These are phyloP conservation scores for Saccharomycopsis olivae DNA, from an alignment of 805 yeast genomes.

Conservation along the genomic window DNA sequence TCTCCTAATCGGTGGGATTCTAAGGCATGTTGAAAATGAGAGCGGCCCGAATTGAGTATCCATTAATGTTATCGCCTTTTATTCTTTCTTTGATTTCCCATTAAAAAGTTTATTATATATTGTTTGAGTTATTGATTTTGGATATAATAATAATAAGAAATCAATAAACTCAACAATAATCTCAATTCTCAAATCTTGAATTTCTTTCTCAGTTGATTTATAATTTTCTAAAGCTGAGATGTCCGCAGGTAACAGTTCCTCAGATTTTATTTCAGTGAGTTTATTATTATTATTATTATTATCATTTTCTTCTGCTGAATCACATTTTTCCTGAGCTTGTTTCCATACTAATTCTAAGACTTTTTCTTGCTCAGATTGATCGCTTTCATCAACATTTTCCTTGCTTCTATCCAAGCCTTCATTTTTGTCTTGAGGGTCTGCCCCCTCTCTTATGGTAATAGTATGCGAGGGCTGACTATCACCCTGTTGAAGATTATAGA, in stretches of 20 bases:
- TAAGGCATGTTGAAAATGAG: too few relatives aligned
- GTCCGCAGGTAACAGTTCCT: background rate
- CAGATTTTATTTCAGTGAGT: background rate
- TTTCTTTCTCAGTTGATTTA: conserved; percentile 12
- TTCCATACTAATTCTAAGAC: background rate
- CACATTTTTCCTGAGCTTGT: background rate
- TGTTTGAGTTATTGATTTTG: conserved; percentile 11
- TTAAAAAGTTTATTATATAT: conserved; percentile 10
- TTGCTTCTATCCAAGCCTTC: background rate
- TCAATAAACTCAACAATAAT: conserved; percentile 15
- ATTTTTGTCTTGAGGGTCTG: background rate
- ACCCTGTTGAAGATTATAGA: background rate
- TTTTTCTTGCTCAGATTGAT: background rate
- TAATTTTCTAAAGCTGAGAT: conserved; percentile 4
- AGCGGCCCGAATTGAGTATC: too few relatives aligned
- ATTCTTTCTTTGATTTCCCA: too few relatives aligned
- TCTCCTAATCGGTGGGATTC: background rate
- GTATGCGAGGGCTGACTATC: too few relatives aligned
- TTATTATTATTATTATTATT: too few relatives aligned
- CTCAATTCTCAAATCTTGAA: conserved; percentile 10
- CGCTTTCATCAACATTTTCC: background rate
- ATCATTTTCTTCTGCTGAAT: background rate
- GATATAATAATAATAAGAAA: conserved; percentile 12
- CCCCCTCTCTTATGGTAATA: too few relatives aligned
- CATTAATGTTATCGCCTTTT: too few relatives aligned